Evolutionary conservation across 441 rosid genomes (phyloP).

Genomic region (Populus tomentosa): DNA sequence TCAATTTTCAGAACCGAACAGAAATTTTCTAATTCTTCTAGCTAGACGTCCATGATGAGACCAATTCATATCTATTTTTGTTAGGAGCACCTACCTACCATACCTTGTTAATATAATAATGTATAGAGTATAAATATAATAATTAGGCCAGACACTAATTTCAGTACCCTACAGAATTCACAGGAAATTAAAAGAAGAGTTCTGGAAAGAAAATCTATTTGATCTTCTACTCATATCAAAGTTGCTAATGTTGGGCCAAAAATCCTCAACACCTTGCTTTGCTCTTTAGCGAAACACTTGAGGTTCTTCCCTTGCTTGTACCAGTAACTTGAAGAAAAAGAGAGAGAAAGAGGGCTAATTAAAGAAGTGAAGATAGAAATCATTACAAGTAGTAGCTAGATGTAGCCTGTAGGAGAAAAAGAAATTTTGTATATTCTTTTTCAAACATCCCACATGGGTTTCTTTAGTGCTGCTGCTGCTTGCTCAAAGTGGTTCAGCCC

Average conservation of each 20-base stretch:
- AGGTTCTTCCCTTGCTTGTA: neutral
- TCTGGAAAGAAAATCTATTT: neutral
- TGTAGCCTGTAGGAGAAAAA: neutral
- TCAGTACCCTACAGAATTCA: neutral
- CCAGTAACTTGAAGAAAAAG: no score
- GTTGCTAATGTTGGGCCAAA: neutral
- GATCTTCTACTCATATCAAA: neutral
- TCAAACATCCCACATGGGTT: conserved; percentile 44
- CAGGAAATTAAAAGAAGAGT: neutral
- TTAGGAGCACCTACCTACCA: neutral
- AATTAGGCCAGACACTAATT: neutral
- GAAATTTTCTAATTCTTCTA: no score
- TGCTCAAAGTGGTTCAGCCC: conserved; percentile 38
- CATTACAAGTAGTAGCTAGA: neutral
- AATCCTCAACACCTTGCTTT: conserved; percentile 14
- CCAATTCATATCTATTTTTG: neutral
- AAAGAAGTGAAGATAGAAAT: neutral
- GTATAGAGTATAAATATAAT: neutral
- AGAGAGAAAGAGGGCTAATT: neutral
- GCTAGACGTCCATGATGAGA: no score
- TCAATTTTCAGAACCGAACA: no score
- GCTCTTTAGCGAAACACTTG: conserved; percentile 14
- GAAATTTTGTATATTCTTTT: neutral
- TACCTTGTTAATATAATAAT: neutral
- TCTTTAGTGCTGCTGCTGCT: conserved; percentile 34